Evolutionary conservation across 768 basidiomycete species (phyloP).

Genomic region (Mycena vitilis): DNA sequence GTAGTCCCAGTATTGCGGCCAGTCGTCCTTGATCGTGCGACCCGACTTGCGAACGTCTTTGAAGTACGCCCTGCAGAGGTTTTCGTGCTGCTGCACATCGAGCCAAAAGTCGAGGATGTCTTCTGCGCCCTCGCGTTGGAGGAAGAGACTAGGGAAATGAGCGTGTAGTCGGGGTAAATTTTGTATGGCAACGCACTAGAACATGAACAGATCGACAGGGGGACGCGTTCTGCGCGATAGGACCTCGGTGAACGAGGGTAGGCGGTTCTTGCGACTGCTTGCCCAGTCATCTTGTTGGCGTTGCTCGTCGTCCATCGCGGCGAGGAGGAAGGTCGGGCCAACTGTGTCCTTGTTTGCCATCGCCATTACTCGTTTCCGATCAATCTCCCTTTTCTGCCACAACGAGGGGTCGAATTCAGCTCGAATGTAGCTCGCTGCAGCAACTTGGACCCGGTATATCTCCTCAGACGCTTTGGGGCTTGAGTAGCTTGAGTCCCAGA

Average conservation of each 20-base stretch:
- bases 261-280: constrained; percentile 74
- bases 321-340: not conserved
- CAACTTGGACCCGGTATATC: no score
- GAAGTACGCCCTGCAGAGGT: constrained; percentile 98
- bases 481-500: no score
- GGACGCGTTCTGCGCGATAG: constrained; percentile 90
- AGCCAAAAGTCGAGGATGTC: constrained; percentile 99
- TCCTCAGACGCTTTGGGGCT: no score
- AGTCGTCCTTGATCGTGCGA: constrained; percentile 92
- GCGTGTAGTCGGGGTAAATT: constrained; percentile 29
- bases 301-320: constrained; percentile 68
- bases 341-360: constrained; percentile 6
- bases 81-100: constrained; percentile 99
- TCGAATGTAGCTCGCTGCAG: no score
- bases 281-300: constrained; percentile 80
- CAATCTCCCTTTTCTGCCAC: no score
- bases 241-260: constrained; percentile 92
- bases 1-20: constrained; percentile 98
- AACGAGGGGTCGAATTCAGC: no score
- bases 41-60: constrained; percentile 98
- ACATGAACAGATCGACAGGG: constrained; percentile 98
- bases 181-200: constrained; percentile 77
- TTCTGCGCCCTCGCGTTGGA: constrained; percentile 95
- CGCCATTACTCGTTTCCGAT: not conserved
- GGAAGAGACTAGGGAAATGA: constrained; percentile 75